Base-by-base conservation (phyloP, 2,329 filamentous ascomycete genomes). In the Penicillium nordicum region DNA sequence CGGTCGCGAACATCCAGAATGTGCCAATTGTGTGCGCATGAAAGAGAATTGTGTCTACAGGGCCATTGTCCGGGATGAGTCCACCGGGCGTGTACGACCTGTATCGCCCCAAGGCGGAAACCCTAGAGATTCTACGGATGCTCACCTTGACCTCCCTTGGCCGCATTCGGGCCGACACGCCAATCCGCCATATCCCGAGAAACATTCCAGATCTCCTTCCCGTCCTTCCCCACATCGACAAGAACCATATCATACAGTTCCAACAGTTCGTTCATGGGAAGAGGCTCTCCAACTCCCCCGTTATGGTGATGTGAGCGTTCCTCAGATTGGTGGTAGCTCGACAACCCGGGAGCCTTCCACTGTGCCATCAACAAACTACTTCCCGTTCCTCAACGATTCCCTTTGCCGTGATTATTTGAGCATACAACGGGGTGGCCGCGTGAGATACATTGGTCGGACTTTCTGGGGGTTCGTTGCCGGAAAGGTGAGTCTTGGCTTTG, bases 1-100 rank as follows among this genome's bases (percentile, higher is more conserved):
- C 14, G 60, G 60, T 32, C 50, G 56, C 16, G 60, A 62, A 36
- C 58, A 61, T 9, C 60, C 60, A 45, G n/a, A 51, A 47, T 62
- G 60, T 21, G 51, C 41, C 32, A 62, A 62, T 37, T 61, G 60
- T 49, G 30, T 57, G 21, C 51, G 55, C 25, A 47, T 61, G 45
- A 53, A 59, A 23, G 43, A 58, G 37, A 42, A 18, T 25, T 62
- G 60, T 36, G 41, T 56, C 21, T 62, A 62, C 23, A 11, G 47
- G 36, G 25, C 25, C 9, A 36, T 29, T 8, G n/a, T 36, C 50
- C 58, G 42, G 18, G 42, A 45, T 7, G 27, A 45, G 7, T 45
- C 27, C 7, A 45, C n/a, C 18, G 43, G 43, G n/a, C 43, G 43
- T 10, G 29, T 32, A 32, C 43, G 29, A 45, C 43, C n/a, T 23